These are phyloP conservation scores for Zygotorulaspora chibaensis DNA, from an alignment of 805 yeast species.

Conservation along the genomic window DNA sequence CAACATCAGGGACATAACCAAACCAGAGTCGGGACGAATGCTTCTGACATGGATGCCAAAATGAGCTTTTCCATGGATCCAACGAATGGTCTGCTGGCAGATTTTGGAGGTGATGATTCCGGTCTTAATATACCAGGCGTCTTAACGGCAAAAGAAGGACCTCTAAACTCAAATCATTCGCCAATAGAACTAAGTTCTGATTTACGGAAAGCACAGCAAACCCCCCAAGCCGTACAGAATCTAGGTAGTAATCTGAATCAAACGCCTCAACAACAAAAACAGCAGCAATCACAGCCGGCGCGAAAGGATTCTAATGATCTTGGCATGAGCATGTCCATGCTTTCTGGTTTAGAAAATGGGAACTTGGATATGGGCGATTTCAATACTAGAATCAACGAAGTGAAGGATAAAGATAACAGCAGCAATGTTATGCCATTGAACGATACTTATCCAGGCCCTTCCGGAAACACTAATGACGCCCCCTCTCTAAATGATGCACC, in stretches of 20 bases:
- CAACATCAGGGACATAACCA: slow-evolving; percentile 3
- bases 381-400: slow-evolving; percentile 1
- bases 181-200: not conserved
- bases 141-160: not conserved
- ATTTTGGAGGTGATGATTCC: slow-evolving; percentile 5
- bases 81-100: slow-evolving; percentile 13
- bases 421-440: slow-evolving; percentile 1
- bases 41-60: slow-evolving; percentile 9
- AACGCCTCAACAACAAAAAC: slow-evolving; percentile 14
- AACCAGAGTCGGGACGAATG: not conserved
- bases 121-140: slow-evolving; percentile 4
- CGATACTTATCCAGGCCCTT: slow-evolving; percentile 4
- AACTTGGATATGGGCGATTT: slow-evolving; percentile 28
- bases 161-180: not conserved
- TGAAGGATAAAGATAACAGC: not conserved
- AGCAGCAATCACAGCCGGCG: slow-evolving; percentile 24
- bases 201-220: not conserved
- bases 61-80: slow-evolving; percentile 16
- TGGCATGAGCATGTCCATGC: slow-evolving; percentile 32
- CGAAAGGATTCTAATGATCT: slow-evolving; percentile 18
- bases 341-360: slow-evolving; percentile 31
- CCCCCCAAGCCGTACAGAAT: not conserved
- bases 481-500: slow-evolving; percentile 4
- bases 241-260: slow-evolving; percentile 1
- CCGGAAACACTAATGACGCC: slow-evolving; percentile 9